Evolutionary conservation across 2,329 filamentous ascomycete species (phyloP).

Genomic region (Torrubiella hemipterigena): DNA sequence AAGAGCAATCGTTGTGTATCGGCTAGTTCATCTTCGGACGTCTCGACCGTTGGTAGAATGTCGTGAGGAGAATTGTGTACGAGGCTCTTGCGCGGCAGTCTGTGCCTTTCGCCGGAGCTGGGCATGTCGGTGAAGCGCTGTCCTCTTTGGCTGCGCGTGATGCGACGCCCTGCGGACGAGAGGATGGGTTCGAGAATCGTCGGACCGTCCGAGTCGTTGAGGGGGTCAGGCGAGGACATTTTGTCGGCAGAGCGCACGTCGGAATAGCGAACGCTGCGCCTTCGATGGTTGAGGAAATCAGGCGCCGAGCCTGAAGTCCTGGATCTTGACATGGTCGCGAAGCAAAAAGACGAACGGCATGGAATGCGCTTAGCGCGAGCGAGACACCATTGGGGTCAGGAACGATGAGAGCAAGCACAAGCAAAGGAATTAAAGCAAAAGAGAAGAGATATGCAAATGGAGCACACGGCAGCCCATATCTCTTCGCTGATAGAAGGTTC

Average conservation of each 20-base stretch:
- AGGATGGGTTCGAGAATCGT: conserved; percentile 17
- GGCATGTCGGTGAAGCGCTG: too few species aligned
- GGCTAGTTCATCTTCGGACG: conserved; percentile 24
- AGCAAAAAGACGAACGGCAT: neutral
- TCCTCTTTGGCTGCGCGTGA: conserved; percentile 31
- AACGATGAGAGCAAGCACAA: neutral
- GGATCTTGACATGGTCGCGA: conserved; percentile 5
- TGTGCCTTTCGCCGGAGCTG: too few species aligned
- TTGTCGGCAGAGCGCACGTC: conserved; percentile 26
- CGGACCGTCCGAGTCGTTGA: conserved; percentile 27
- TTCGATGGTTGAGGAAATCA: conserved; percentile 19
- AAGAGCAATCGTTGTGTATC: conserved; percentile 29
- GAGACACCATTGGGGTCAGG: neutral
- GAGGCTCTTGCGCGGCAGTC: too few species aligned
- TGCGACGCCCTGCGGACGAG: conserved; percentile 25
- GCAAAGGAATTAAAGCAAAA: too few species aligned
- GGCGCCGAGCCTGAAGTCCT: conserved; percentile 5
- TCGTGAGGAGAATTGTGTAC: conserved; percentile 38
- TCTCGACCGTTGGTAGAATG: conserved; percentile 43
- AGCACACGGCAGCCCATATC: too few species aligned
- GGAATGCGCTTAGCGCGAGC: conserved; percentile 1
- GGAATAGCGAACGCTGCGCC: conserved; percentile 22
- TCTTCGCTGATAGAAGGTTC: too few species aligned
- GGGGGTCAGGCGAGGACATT: conserved; percentile 39
- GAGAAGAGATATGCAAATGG: too few species aligned